Evolutionary conservation across 495 filamentous ascomycete genomes (phyloP).

Genomic region (Opeltia flavorubescens): DNA sequence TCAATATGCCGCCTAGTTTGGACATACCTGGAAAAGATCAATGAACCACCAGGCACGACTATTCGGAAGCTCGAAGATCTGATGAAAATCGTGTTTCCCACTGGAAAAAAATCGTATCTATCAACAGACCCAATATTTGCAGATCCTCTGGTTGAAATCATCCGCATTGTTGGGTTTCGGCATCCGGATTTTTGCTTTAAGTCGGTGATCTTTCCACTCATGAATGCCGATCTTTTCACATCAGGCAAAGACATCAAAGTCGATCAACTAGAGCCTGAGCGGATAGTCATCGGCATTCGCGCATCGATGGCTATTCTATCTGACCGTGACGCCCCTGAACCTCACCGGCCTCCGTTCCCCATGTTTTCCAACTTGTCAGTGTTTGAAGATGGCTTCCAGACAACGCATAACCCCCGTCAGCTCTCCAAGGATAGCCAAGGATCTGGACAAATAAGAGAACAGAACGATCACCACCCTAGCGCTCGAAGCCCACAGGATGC

Average conservation of each 20-base stretch:
- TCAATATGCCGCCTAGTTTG: conserved; percentile 86
- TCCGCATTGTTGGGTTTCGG: conserved; percentile 88
- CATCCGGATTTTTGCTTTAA: conserved; percentile 87
- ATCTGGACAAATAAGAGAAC: neutral
- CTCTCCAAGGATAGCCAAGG: neutral
- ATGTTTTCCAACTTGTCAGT: conserved; percentile 3
- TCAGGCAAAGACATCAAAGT: conserved; percentile 68
- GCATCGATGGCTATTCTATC: conserved; percentile 86
- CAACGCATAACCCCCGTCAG: conserved; percentile 32
- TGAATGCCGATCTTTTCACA: conserved; percentile 80
- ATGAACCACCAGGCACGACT: conserved; percentile 51
- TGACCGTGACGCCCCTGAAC: conserved; percentile 78
- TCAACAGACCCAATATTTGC: conserved; percentile 67
- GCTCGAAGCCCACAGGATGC: conserved; percentile 57
- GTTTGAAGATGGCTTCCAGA: conserved; percentile 18
- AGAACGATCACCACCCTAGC: conserved; percentile 54
- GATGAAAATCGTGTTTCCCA: conserved; percentile 63
- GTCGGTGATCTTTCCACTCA: conserved; percentile 81
- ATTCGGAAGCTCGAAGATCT: conserved; percentile 79
- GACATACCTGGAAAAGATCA: conserved; percentile 83
- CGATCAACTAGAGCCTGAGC: conserved; percentile 89
- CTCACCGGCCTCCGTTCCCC: conserved; percentile 75
- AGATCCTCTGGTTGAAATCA: conserved; percentile 82
- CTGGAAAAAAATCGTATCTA: conserved; percentile 60
- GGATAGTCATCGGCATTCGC: conserved; percentile 89